These are phyloP conservation scores for Pseudogymnoascus pannorum DNA, from an alignment of 2,329 filamentous ascomycete genomes.

Conservation along the genomic window DNA sequence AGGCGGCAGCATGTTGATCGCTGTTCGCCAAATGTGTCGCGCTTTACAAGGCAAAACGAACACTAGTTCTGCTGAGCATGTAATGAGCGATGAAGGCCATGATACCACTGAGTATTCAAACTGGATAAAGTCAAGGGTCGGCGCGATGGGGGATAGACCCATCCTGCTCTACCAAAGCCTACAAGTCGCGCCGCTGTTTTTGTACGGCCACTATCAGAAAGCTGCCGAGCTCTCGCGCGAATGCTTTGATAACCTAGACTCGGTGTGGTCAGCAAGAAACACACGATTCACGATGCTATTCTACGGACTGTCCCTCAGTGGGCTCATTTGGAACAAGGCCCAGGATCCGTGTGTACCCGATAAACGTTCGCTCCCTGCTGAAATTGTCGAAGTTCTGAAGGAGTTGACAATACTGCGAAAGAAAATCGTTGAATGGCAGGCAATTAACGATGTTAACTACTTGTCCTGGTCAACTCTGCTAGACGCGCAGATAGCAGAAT, in stretches of 20 bases:
- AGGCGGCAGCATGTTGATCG: constrained; percentile 62
- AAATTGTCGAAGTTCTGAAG: constrained; percentile 42
- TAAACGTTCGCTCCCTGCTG: constrained; percentile 29
- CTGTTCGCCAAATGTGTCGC: constrained; percentile 57
- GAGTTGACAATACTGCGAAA: constrained; percentile 49
- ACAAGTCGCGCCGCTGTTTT: constrained; percentile 54
- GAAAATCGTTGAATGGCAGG: constrained; percentile 57
- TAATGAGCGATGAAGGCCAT: constrained; percentile 65
- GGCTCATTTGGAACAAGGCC: constrained; percentile 34
- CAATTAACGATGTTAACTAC: constrained; percentile 64
- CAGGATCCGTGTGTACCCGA: constrained; percentile 18
- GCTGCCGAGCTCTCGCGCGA: constrained; percentile 50
- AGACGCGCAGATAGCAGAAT: constrained; percentile 60
- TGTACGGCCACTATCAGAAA: constrained; percentile 55
- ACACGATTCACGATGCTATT: constrained; percentile 51
- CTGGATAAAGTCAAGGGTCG: constrained; percentile 46
- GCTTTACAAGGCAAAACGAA: constrained; percentile 70
- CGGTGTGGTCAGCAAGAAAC: constrained; percentile 54
- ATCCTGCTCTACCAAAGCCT: constrained; percentile 62
- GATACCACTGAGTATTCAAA: constrained; percentile 49
- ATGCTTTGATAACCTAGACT: constrained; percentile 39
- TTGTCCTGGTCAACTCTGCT: constrained; percentile 60
- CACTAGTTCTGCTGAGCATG: constrained; percentile 35
- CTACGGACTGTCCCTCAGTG: constrained; percentile 50
- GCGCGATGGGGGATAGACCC: constrained; percentile 50